Base-by-base conservation (phyloP, 352 stramenopile genomes). In the Phytophthora foliorum region DNA sequence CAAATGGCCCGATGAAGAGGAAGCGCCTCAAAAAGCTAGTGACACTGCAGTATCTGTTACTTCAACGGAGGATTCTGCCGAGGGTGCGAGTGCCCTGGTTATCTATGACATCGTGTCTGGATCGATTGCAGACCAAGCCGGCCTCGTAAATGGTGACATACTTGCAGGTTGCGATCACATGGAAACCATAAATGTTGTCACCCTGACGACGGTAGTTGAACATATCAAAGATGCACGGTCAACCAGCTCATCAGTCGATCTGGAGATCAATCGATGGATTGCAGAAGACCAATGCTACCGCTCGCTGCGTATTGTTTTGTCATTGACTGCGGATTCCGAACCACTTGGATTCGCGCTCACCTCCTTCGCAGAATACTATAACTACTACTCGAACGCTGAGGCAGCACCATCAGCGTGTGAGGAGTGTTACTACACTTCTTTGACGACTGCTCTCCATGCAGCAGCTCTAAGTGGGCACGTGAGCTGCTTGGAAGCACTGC, bases 381-480 rank as follows among this genome's bases (percentile, higher is more conserved):
- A 69, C n/a, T 69, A 62, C 29, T 72, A 60, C 6, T 36, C 67
- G 1, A 65, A 6, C 13, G 45, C 24, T 41, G 17, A 13, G 3
- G 25, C 68, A 59, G 19, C 60, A 45, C 16, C 9, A 29, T 62
- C 71, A 5, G 65, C 68, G 1, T 94, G 84, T 27, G 69, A 77
- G 22, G 78, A 88, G 19, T 94, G 86, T 51, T 91, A 81, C 41
- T 82, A 86, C 51, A 84, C 86, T 3, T 68, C 72, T 0, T 67
- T 90, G 21, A 75, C 75, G 4, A 89, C 86, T 2, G 75, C 81
- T 0, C 59, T 88, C 2, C 86, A 94, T 29, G 84, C 81, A 0
- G 82, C 86, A 8, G 82, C 86, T 3, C 64, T 90, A 1, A 75
- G 56, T 49, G 84, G 84, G 2, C 86, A 94, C 39, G 50, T 85